These are phyloP conservation scores for Diaporthe helianthi DNA, from an alignment of 2,329 filamentous ascomycete genomes.

Conservation along the genomic window DNA sequence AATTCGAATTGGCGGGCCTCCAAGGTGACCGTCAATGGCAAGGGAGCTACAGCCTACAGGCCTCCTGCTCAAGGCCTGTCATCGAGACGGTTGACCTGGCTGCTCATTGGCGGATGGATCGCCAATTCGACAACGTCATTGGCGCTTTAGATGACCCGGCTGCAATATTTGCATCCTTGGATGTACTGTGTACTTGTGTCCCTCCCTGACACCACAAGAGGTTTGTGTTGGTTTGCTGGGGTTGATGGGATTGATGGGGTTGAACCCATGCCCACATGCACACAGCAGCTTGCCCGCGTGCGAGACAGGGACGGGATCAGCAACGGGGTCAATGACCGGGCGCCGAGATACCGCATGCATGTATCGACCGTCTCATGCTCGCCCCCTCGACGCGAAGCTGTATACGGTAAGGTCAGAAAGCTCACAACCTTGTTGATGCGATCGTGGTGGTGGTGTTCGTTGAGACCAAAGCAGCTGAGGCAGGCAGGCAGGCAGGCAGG, in stretches of 20 bases:
- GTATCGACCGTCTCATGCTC: not conserved
- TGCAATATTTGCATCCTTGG: not conserved
- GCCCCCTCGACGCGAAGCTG: slow-evolving; percentile 1
- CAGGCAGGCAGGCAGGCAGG: slow-evolving; percentile 22
- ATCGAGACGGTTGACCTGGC: not conserved
- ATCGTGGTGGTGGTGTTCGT: not conserved
- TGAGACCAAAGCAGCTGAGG: no score
- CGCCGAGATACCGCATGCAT: not conserved
- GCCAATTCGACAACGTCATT: not conserved
- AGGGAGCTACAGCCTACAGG: no score
- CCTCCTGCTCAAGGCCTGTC: not conserved
- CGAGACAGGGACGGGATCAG: slow-evolving; percentile 8
- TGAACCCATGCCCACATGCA: no score
- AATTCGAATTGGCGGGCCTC: not conserved
- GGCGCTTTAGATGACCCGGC: not conserved
- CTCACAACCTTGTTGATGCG: slow-evolving; percentile 1
- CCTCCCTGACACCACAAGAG: no score
- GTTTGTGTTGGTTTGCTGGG: not conserved
- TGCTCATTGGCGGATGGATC: not conserved
- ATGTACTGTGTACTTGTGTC: not conserved
- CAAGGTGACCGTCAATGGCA: not conserved
- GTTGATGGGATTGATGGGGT: not conserved
- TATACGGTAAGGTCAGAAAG: not conserved
- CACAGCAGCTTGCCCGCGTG: not conserved
- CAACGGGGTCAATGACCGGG: no score